A percentile compares a stretch with the other conserved stretches of the same genome.
Conservation (phyloP, 805 yeast species). For the Cyberlindnera subsufficiens region DNA sequence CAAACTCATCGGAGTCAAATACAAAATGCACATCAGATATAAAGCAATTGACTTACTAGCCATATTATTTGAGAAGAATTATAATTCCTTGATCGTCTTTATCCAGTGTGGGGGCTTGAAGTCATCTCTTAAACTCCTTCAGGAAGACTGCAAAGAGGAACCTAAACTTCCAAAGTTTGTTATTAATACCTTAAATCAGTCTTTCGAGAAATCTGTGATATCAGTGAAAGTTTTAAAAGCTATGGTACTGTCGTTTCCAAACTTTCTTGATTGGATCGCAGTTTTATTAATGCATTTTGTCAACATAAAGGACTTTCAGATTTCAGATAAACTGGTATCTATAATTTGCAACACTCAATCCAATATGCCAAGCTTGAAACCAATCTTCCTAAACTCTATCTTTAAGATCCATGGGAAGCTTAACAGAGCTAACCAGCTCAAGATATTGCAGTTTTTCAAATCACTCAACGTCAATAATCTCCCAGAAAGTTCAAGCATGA, state of each 20-base stretch:
- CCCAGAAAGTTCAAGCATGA: constrained; percentile 22
- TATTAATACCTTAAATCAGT: constrained; percentile 30
- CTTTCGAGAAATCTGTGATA: constrained; percentile 31
- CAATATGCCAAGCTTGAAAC: constrained; percentile 34
- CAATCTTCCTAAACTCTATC: constrained; percentile 38
- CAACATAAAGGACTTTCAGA: constrained; percentile 3
- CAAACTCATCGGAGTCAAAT: constrained; percentile 2
- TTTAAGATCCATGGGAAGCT: constrained; percentile 33
- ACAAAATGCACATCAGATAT: not conserved
- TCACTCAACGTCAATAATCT: constrained; percentile 8
- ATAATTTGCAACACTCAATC: constrained; percentile 29
- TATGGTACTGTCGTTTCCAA: constrained; percentile 34
- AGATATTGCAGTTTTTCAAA: constrained; percentile 32
- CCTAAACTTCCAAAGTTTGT: constrained; percentile 34
- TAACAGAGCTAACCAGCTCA: constrained; percentile 28
- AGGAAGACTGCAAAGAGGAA: constrained; percentile 36
- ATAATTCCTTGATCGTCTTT: constrained; percentile 32
- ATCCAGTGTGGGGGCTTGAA: constrained; percentile 41
- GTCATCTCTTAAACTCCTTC: constrained; percentile 34
- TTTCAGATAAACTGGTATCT: constrained; percentile 29
- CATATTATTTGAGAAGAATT: constrained; percentile 18
- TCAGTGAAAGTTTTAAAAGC: constrained; percentile 38
- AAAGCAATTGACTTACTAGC: constrained; percentile 6
- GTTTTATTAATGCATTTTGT: constrained; percentile 28
- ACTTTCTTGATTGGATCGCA: constrained; percentile 32